These are phyloP conservation scores for Plasmodium falciparum DNA, from an alignment of 169 alveolate genomes.

Conservation along the genomic window DNA sequence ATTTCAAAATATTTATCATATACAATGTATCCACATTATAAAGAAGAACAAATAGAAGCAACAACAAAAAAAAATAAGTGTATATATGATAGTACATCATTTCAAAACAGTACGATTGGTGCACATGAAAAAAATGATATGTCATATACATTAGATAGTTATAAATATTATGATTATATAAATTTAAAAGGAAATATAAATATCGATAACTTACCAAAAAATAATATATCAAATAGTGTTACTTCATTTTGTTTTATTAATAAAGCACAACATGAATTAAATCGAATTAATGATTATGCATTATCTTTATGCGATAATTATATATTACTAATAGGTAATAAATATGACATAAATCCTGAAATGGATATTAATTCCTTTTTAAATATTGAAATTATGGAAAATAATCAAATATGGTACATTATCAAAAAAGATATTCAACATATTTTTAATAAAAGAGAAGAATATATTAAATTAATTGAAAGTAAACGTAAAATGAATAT, in stretches of 20 bases:
- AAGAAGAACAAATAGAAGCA: neutral
- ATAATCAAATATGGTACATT: conserved; percentile 52
- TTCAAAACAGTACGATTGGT: too few species aligned
- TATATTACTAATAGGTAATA: neutral
- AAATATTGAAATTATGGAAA: conserved; percentile 4
- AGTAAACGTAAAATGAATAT: conserved; percentile 47
- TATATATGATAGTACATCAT: neutral
- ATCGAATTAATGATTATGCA: conserved; percentile 23
- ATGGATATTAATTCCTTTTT: conserved; percentile 14
- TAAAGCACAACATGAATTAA: neutral
- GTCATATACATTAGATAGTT: neutral
- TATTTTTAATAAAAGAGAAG: conserved; percentile 29
- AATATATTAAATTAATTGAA: conserved; percentile 23
- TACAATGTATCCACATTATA: conserved; percentile 19
- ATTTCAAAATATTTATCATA: conserved; percentile 29
- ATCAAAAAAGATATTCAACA: conserved; percentile 36
- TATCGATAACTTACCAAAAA: too few species aligned
- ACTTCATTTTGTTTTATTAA: conserved; percentile 38
- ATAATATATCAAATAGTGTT: conserved; percentile 9
- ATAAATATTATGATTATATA: conserved; percentile 3
- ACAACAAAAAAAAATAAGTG: neutral
- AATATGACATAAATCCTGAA: conserved; percentile 26
- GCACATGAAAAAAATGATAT: neutral
- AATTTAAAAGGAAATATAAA: neutral
- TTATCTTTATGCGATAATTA: conserved; percentile 46